Conservation (phyloP, 2,329 filamentous ascomycete species). For the Cercospora sojina region DNA sequence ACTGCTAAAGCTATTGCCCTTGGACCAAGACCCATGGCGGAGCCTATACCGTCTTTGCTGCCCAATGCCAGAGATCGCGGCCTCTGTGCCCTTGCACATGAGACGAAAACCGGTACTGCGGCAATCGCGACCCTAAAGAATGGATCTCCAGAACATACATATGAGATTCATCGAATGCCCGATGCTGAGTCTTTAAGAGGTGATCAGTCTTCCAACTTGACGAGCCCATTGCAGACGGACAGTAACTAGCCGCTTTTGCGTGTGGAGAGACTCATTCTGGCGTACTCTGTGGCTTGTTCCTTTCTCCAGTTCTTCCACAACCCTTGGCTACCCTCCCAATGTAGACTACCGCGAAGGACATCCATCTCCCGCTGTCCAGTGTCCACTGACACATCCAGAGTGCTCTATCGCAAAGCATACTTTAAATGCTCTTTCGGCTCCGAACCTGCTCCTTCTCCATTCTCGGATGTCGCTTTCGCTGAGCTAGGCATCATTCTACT, state of each 20-base stretch:
- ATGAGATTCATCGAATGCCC: background rate
- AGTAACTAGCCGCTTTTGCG: background rate
- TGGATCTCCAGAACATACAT: background rate
- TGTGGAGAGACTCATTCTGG: background rate
- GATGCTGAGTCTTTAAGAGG: background rate
- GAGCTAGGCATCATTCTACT: background rate
- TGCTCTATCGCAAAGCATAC: background rate
- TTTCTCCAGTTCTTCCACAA: background rate
- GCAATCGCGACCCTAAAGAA: background rate
- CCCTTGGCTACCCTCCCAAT: background rate
- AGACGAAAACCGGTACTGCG: background rate
- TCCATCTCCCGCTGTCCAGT: background rate
- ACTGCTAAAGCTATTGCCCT: background rate
- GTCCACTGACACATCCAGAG: background rate
- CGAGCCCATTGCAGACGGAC: background rate
- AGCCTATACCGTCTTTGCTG: background rate
- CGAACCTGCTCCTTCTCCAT: background rate
- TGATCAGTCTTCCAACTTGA: background rate
- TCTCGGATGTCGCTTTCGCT: background rate
- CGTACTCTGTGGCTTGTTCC: background rate
- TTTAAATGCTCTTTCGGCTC: background rate
- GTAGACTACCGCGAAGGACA: background rate
- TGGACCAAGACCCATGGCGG: background rate
- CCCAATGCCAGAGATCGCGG: background rate
- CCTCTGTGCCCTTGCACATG: background rate